Evolutionary conservation across 306 rosid species (phyloP).

Genomic region (Rosa persica): DNA sequence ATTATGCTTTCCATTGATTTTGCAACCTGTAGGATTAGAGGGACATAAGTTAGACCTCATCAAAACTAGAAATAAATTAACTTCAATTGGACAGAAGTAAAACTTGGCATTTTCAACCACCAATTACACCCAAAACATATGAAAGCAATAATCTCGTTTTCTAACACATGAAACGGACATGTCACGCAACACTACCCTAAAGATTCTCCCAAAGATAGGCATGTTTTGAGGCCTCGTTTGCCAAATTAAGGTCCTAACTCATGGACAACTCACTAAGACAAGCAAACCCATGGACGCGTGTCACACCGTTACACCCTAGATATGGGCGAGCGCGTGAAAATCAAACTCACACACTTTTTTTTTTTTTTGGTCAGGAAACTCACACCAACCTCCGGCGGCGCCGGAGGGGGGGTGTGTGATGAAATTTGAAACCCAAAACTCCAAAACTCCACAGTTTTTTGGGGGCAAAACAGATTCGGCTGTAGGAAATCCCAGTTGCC

Average conservation of each 20-base stretch:
- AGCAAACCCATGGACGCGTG: not conserved
- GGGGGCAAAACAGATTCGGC: not conserved
- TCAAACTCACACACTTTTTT: too few relatives aligned
- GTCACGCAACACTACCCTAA: not conserved
- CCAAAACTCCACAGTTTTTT: not conserved
- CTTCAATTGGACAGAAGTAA: not conserved
- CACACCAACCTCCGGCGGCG: not conserved
- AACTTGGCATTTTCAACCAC: not conserved
- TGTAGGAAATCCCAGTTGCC: not conserved
- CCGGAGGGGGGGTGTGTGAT: not conserved
- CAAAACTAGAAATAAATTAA: not conserved
- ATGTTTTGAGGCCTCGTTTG: not conserved
- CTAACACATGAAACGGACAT: not conserved
- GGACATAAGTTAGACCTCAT: not conserved
- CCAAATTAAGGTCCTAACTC: not conserved
- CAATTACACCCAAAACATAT: too few relatives aligned
- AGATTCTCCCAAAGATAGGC: not conserved
- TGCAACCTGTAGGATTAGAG: slow-evolving; percentile 44
- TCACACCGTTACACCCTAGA: not conserved
- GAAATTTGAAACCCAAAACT: not conserved
- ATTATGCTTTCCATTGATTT: slow-evolving; percentile 58
- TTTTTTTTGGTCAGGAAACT: not conserved
- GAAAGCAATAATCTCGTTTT: too few relatives aligned
- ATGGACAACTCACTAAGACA: not conserved
- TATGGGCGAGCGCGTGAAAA: too few relatives aligned